Evolutionary conservation across 1,139 yeast species (phyloP).

Genomic region (Diutina catenulata): DNA sequence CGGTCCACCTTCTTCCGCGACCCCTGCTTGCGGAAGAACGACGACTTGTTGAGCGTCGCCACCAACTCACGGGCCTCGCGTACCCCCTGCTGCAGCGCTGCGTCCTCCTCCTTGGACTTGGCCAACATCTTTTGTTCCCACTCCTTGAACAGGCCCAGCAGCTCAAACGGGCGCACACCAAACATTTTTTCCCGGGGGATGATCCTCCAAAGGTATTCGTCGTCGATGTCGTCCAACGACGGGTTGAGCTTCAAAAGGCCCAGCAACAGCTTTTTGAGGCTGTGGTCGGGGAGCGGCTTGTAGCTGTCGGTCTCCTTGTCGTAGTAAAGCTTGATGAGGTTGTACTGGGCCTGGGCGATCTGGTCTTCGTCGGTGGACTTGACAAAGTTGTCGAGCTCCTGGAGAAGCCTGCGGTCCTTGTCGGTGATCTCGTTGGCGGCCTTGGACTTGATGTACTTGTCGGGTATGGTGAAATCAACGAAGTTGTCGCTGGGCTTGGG

Average conservation of each 20-base stretch:
- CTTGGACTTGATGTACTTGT: conserved; percentile 17
- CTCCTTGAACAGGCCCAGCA: conserved; percentile 15
- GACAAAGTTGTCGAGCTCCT: conserved; percentile 16
- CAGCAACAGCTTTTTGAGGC: conserved; percentile 27
- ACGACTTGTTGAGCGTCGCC: conserved; percentile 12
- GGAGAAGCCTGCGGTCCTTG: conserved; percentile 17
- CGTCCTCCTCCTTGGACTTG: conserved; percentile 12
- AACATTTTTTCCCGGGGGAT: conserved; percentile 25
- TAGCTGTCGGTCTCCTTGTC: conserved; percentile 13
- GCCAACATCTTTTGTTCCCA: conserved; percentile 23
- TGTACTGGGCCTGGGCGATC: conserved; percentile 16
- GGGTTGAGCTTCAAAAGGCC: conserved; percentile 30
- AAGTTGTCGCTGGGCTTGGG: neutral
- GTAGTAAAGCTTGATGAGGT: conserved; percentile 18
- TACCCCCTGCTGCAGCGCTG: conserved; percentile 9
- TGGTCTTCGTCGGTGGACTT: conserved; percentile 15
- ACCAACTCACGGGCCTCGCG: conserved; percentile 11
- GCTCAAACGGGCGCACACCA: conserved; percentile 24
- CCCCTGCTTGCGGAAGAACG: conserved; percentile 16
- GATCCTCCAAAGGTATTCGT: conserved; percentile 30
- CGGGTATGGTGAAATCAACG: conserved; percentile 20
- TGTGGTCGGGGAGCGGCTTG: conserved; percentile 24
- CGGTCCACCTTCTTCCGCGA: conserved; percentile 23
- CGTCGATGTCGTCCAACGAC: conserved; percentile 24
- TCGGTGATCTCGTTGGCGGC: conserved; percentile 14